These are phyloP conservation scores for Capronia epimyces DNA, from an alignment of 2,329 filamentous ascomycete genomes.

Conservation along the genomic window DNA sequence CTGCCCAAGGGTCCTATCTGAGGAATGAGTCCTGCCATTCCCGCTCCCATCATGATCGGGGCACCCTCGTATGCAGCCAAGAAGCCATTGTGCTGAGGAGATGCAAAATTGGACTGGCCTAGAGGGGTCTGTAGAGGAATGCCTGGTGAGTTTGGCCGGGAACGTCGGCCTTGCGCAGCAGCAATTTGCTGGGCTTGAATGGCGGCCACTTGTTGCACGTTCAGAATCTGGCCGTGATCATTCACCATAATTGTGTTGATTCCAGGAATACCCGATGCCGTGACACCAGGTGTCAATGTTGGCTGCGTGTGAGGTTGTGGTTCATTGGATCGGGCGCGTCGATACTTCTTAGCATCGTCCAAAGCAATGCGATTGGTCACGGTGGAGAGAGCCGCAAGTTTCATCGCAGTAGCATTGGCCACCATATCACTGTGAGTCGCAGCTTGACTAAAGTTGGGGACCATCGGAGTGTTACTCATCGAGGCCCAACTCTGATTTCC, in stretches of 20 bases:
- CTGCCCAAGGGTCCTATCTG: slow-evolving; percentile 62
- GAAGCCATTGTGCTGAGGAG: slow-evolving; percentile 92
- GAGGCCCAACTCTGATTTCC: slow-evolving; percentile 94
- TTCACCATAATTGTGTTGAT: slow-evolving; percentile 90
- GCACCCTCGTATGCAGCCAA: slow-evolving; percentile 77
- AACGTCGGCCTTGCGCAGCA: slow-evolving; percentile 62
- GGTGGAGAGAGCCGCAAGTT: slow-evolving; percentile 89
- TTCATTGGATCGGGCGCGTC: slow-evolving; percentile 80
- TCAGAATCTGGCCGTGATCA: slow-evolving; percentile 82
- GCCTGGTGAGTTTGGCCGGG: slow-evolving; percentile 83
- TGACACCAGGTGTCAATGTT: slow-evolving; percentile 62
- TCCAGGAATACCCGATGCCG: slow-evolving; percentile 58
- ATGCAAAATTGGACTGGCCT: slow-evolving; percentile 59
- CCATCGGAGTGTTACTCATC: slow-evolving; percentile 97
- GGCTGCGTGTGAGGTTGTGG: slow-evolving; percentile 53
- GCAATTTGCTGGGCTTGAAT: slow-evolving; percentile 64
- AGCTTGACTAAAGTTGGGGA: slow-evolving; percentile 67
- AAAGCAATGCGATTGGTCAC: slow-evolving; percentile 97
- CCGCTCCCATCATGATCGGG: slow-evolving; percentile 64
- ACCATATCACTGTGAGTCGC: slow-evolving; percentile 90
- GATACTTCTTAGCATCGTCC: slow-evolving; percentile 94
- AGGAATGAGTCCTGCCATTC: slow-evolving; percentile 61
- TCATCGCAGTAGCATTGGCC: slow-evolving; percentile 98
- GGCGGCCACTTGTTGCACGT: slow-evolving; percentile 75
- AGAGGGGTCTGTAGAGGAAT: slow-evolving; percentile 62